phyloP scores from a whole-genome alignment of 2,329 filamentous ascomycete genomes.

The Chaetomium sp. region DNA sequence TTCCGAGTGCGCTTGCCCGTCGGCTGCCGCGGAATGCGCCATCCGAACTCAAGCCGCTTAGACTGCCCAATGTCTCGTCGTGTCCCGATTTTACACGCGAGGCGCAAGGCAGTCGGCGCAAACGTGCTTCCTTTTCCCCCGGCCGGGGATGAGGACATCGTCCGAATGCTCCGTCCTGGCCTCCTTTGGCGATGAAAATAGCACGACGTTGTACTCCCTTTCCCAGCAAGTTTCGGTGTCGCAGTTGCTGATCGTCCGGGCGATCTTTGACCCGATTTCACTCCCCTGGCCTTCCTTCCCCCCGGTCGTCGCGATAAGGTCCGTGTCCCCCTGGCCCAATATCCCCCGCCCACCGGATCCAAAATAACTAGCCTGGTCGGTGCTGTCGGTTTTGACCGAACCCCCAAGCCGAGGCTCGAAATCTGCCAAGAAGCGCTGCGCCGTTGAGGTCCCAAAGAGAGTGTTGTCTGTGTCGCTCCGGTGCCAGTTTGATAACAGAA shows the following conservation, averaged over 20 bases:
- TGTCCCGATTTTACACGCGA: neutral
- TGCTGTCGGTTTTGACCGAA: constrained; percentile 4
- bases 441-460: constrained; percentile 14
- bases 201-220: neutral
- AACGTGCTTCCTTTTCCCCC: neutral
- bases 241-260: constrained; percentile 2
- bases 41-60: neutral
- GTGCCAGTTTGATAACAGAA: constrained; percentile 5
- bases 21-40: neutral
- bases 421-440: constrained; percentile 8
- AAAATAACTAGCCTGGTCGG: constrained; percentile 9
- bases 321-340: neutral
- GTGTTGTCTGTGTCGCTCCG: neutral
- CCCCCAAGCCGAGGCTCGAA: neutral
- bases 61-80: neutral
- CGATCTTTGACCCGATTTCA: constrained; percentile 5
- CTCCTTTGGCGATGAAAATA: constrained; percentile 9
- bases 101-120: neutral
- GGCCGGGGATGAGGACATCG: neutral
- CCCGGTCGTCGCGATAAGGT: neutral
- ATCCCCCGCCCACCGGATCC: neutral
- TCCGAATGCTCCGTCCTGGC: neutral
- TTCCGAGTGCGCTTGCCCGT: neutral
- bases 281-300: neutral
- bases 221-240: neutral